phyloP scores from a whole-genome alignment of 139 green algal genomes.

The Deuterostichococcus epilithicus region DNA sequence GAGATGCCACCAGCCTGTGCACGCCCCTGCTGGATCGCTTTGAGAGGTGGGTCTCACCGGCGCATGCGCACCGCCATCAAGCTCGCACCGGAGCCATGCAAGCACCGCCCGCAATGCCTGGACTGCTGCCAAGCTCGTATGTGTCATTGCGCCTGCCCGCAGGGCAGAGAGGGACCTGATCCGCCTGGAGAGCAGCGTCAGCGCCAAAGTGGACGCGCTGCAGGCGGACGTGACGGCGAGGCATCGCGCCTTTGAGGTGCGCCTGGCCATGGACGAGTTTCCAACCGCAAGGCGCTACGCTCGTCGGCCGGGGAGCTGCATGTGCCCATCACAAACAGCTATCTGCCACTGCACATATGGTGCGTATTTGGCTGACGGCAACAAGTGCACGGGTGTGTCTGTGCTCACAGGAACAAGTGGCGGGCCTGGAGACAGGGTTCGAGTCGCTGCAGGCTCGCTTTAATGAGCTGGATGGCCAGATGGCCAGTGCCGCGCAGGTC shows the following conservation, averaged over 20 bases:
- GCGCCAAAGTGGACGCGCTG: background rate
- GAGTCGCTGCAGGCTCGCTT: constrained; percentile 34
- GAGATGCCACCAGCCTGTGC: background rate
- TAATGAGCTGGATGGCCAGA: constrained; percentile 38
- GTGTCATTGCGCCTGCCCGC: background rate
- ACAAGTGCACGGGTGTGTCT: too few species aligned
- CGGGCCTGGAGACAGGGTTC: constrained; percentile 27
- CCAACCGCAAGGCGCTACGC: too few species aligned
- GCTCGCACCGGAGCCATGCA: too few species aligned
- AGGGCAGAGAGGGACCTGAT: background rate
- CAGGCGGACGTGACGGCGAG: background rate
- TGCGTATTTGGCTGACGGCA: too few species aligned
- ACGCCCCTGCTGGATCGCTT: background rate
- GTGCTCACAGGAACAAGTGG: constrained; percentile 17
- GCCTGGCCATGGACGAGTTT: background rate
- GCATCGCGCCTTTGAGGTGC: background rate
- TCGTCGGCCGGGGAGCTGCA: too few species aligned
- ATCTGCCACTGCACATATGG: too few species aligned
- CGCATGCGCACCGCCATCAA: too few species aligned
- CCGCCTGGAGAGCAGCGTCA: background rate
- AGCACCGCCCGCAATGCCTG: too few species aligned
- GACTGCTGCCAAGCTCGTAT: too few species aligned
- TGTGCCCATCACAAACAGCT: too few species aligned
- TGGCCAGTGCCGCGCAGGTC: constrained; percentile 36
- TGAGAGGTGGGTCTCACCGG: too few species aligned